Base-by-base conservation (phyloP, 2,329 filamentous ascomycete species). In the Trichoderma semiorbis region DNA sequence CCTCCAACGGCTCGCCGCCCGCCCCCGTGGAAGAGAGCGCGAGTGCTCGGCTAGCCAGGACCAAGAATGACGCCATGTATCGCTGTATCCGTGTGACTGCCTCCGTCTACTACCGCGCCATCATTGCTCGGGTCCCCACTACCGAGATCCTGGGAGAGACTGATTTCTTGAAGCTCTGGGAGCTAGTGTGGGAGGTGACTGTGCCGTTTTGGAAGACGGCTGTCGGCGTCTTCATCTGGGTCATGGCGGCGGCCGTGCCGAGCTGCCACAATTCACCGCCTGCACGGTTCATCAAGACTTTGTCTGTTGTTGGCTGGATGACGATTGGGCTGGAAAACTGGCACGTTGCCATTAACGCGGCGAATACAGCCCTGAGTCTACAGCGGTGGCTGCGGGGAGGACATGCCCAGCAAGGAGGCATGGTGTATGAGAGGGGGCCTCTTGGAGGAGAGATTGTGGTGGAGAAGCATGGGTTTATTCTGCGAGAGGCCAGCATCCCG, bases 191-290 rank as follows among this genome's bases (percentile, higher is more conserved):
- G 85, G 79, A 81, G 21, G 82, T 85, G 5, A 81, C 84, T 2
- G 78, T 87, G 39, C 77, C 82, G 3, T 80, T 79, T 6, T 87
- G 85, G 85, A 83, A 84, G 72, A 76, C 79, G 3, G 79, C 85
- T 28, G 78, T 86, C 16, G 86, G 86, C 36, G 81, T 88, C 16
- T 85, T 85, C 69, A 78, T 82, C 64, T 88, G 85, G 86, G 77
- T 85, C 28, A 78, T 84, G 73, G 73, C 86, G 61, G 80, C 82
- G 10, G 77, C 86, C 11, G 78, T 82, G 18, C 80, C 84, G 10
- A 78, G 80, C 43, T 82, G 81, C 55, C 80, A 83, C 58, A 75
- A 77, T 5, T 80, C 80, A 14, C 78, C 82, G 2, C 81, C 83
- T 30, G 83, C 82, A 30, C 80, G 84, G 18, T 85, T 85, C 67